Percentiles rank a stretch among this genome's conserved stretches.
Conservation (phyloP, 352 stramenopile species). For the Phytophthora aleatoria region DNA sequence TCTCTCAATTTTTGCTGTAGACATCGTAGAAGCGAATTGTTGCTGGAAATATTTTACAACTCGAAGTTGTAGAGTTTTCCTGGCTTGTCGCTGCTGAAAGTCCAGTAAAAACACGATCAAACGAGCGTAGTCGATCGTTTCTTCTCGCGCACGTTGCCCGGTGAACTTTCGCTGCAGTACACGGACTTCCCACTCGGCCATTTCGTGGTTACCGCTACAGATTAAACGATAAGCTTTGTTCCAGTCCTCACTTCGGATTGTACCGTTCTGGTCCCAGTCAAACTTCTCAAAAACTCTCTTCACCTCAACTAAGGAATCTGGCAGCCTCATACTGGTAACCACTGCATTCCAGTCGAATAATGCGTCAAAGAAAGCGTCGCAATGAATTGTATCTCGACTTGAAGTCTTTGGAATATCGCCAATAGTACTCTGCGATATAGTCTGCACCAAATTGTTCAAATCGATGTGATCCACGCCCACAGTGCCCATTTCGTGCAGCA, state of each 20-base stretch:
- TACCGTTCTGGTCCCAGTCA: slow-evolving; percentile 47
- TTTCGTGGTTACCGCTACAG: not conserved
- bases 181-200: slow-evolving; percentile 48
- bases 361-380: slow-evolving; percentile 45
- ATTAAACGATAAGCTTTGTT: slow-evolving; percentile 50
- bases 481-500: slow-evolving; percentile 26
- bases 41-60: slow-evolving; percentile 34
- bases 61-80: slow-evolving; percentile 25
- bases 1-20: slow-evolving; percentile 37
- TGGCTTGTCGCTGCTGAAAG: slow-evolving; percentile 32
- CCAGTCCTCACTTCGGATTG: slow-evolving; percentile 50
- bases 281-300: slow-evolving; percentile 55
- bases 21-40: slow-evolving; percentile 19
- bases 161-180: slow-evolving; percentile 49
- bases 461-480: slow-evolving; percentile 5
- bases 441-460: slow-evolving; percentile 10
- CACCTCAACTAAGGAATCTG: slow-evolving; percentile 45
- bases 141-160: not conserved
- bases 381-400: slow-evolving; percentile 25
- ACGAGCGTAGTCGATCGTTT: slow-evolving; percentile 50
- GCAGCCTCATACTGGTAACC: slow-evolving; percentile 28
- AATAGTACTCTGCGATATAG: not conserved
- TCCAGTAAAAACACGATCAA: slow-evolving; percentile 60
- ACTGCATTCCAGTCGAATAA: slow-evolving; percentile 55
- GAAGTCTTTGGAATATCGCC: not conserved